These are phyloP conservation scores for Aspergillus puulaauensis DNA, from an alignment of 2,329 filamentous ascomycete species.

Conservation along the genomic window DNA sequence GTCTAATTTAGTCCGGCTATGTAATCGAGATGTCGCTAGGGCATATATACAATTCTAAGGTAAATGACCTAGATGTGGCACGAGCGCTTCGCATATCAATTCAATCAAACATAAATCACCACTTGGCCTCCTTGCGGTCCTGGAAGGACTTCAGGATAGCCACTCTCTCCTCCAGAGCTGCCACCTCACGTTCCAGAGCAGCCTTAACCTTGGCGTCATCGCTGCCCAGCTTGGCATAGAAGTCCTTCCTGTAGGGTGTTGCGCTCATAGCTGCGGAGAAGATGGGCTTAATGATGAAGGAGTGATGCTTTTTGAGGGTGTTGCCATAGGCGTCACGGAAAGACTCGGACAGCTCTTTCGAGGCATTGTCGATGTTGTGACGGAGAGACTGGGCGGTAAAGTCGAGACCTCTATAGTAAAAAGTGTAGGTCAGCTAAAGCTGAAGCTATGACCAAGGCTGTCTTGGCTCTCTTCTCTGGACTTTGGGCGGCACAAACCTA, in stretches of 20 bases:
- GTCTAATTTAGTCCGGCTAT: slow-evolving; percentile 4
- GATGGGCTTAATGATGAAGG: slow-evolving; percentile 83
- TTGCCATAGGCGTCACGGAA: slow-evolving; percentile 82
- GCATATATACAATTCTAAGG: slow-evolving; percentile 11
- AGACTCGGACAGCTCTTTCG: slow-evolving; percentile 76
- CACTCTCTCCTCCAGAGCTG: slow-evolving; percentile 74
- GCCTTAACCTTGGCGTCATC: slow-evolving; percentile 55
- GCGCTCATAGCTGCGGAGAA: slow-evolving; percentile 93
- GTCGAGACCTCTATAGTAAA: slow-evolving; percentile 70
- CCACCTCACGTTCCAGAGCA: slow-evolving; percentile 70
- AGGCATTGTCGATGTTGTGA: slow-evolving; percentile 67
- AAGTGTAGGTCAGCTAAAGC: background rate
- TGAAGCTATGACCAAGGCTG: background rate
- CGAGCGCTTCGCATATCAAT: background rate
- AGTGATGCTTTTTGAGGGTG: slow-evolving; percentile 91
- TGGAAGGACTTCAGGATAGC: slow-evolving; percentile 70
- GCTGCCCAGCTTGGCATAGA: slow-evolving; percentile 77
- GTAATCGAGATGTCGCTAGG: slow-evolving; percentile 5
- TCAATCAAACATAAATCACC: slow-evolving; percentile 29
- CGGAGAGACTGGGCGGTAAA: slow-evolving; percentile 86
- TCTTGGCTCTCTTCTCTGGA: background rate
- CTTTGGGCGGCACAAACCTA: slow-evolving; percentile 57
- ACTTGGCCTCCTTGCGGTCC: slow-evolving; percentile 53
- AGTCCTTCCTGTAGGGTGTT: slow-evolving; percentile 89
- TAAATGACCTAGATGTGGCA: background rate